Evolutionary conservation across 768 basidiomycete species (phyloP), one percentile per base, ranked within the genome.

Genomic region (Cystobasidiopsis lactophilus): DNA sequence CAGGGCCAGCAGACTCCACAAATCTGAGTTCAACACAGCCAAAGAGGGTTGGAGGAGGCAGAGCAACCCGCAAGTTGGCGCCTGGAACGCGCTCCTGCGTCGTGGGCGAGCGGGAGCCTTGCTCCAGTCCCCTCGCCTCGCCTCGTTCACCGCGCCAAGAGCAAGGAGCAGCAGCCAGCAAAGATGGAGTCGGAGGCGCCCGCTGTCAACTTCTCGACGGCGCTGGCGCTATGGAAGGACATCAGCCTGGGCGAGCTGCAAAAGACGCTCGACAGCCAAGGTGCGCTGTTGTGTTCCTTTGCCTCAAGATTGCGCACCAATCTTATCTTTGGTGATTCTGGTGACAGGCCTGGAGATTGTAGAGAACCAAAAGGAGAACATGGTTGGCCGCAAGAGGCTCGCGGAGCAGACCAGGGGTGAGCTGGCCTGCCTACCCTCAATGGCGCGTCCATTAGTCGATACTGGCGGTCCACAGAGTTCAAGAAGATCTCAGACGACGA

Each of bases 341-440:
- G 38, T n/a, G n/a, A 29, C 24, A 47, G 45, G 63, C 1, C 74
- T 95, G 31, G 89, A 96, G 67, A 73, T 98, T 14, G 89, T 98
- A 21, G 88, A 96, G 72, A 89, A 89, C 69, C 89, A 95, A 72
- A 98, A 95, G 70, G 91, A 96, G 70, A 85, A 82, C 58, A 74
- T 95, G 41, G 73, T 98, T 2, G 88, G 88, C 10, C 75, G 93
- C 40, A 98, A 95, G 67, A 81, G 79, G 51, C 72, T 98, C 21
- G 85, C 91, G 1, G 93, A 96, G 69, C 80, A 82, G 66, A 98
- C 93, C 0, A 84, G 91, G 72, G 91, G 91, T 83, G n/a, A 31
- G 33, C 33, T 35, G 16, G 18, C 21, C 37, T 31, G 30, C 35
- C 40, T 9, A 10, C 23, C 24, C 14, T 10, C 23, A 44, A 18